Evolutionary conservation across 805 yeast genomes (phyloP).

Genomic region (Spathaspora girioi): DNA sequence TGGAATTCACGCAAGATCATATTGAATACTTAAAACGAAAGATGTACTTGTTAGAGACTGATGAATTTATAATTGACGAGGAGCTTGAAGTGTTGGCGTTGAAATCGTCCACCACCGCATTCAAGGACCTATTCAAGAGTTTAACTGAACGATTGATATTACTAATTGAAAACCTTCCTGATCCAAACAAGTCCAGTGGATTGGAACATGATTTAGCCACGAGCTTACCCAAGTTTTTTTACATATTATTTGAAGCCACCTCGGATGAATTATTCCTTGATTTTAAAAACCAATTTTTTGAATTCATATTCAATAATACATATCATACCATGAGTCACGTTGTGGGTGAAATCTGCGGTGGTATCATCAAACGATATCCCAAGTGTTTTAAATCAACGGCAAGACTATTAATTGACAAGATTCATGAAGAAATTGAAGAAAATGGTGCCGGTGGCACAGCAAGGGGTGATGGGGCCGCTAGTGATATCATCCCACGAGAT

Average conservation of each 20-base stretch:
- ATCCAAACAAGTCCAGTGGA: constrained; percentile 46
- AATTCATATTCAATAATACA: constrained; percentile 58
- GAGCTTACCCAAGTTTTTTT: constrained; percentile 33
- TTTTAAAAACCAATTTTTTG: constrained; percentile 46
- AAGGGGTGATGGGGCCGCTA: constrained; percentile 32
- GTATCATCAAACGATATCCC: constrained; percentile 65
- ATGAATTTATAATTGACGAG: constrained; percentile 36
- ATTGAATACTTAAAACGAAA: constrained; percentile 49
- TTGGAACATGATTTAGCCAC: constrained; percentile 46
- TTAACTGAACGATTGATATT: constrained; percentile 58
- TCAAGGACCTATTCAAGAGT: constrained; percentile 53
- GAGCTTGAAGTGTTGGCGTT: constrained; percentile 54
- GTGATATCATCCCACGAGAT: constrained; percentile 74
- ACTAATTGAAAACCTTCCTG: constrained; percentile 68
- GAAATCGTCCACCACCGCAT: constrained; percentile 69
- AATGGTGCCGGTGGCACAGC: constrained; percentile 80
- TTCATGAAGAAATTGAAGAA: constrained; percentile 63
- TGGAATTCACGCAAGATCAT: constrained; percentile 65
- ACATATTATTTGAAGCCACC: constrained; percentile 50
- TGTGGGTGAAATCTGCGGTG: constrained; percentile 69
- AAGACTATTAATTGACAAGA: constrained; percentile 44
- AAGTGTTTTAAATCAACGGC: constrained; percentile 40
- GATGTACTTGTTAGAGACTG: constrained; percentile 20
- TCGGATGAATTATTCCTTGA: constrained; percentile 51
- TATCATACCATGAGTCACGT: constrained; percentile 60